Conservation (phyloP, 345 rosid species). For the Salix koriyanagi region DNA sequence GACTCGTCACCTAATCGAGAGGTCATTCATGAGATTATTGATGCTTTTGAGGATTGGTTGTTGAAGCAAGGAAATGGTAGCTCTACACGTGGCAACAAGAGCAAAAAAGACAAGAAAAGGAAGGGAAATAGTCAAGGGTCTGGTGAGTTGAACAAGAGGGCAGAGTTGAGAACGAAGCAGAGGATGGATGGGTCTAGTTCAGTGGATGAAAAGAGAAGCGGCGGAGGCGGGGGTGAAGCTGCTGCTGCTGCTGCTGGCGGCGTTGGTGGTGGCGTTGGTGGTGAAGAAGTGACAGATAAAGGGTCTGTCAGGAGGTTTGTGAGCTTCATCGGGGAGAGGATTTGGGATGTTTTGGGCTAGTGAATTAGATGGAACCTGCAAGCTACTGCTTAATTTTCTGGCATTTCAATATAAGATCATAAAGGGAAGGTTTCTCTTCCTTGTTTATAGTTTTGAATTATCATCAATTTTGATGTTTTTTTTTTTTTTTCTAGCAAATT, state of each 20-base stretch:
- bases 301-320: slow-evolving; percentile 48
- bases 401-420: neutral
- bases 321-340: slow-evolving; percentile 65
- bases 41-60: slow-evolving; percentile 59
- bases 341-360: slow-evolving; percentile 63
- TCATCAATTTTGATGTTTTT: neutral
- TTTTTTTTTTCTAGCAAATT: neutral
- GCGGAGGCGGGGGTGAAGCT: neutral
- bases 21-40: slow-evolving; percentile 74
- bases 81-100: slow-evolving; percentile 19
- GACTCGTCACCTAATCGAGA: slow-evolving; percentile 75
- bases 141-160: slow-evolving; percentile 16
- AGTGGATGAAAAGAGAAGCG: slow-evolving; percentile 15
- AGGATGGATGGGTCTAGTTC: slow-evolving; percentile 10
- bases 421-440: neutral
- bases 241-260: neutral
- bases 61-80: slow-evolving; percentile 1
- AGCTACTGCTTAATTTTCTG: neutral
- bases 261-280: slow-evolving; percentile 1
- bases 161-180: slow-evolving; percentile 19
- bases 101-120: slow-evolving; percentile 46
- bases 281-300: slow-evolving; percentile 19
- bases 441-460: neutral
- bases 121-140: slow-evolving; percentile 23
- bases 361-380: neutral